These are phyloP conservation scores for Talaromyces thailandensis DNA, from an alignment of 495 filamentous ascomycete genomes.

Conservation along the genomic window DNA sequence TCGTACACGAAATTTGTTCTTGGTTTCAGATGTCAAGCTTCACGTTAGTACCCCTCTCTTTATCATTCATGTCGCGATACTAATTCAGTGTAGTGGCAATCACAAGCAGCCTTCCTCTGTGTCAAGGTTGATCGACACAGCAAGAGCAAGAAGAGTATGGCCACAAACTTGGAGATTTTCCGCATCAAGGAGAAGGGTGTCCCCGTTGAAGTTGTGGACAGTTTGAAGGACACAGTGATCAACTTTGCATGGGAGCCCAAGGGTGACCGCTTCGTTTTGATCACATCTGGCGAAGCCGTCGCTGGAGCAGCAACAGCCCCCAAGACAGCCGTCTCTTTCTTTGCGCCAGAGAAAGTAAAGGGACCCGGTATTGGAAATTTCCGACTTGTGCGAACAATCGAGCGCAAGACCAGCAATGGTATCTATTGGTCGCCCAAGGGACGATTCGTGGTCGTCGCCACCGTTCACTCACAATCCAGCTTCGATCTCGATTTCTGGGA, in stretches of 20 bases:
- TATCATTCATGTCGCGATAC: slow-evolving; percentile 33
- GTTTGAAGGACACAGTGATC: slow-evolving; percentile 93
- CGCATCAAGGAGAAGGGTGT: slow-evolving; percentile 92
- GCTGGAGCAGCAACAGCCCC: slow-evolving; percentile 75
- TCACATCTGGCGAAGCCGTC: slow-evolving; percentile 81
- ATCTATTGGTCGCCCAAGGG: slow-evolving; percentile 99
- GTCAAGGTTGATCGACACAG: slow-evolving; percentile 98
- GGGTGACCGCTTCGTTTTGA: slow-evolving; percentile 92
- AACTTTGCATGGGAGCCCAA: slow-evolving; percentile 99
- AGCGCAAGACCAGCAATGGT: slow-evolving; percentile 98
- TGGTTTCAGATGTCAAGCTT: slow-evolving; percentile 91
- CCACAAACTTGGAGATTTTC: slow-evolving; percentile 97
- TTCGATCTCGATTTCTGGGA: slow-evolving; percentile 98
- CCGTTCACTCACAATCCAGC: slow-evolving; percentile 81
- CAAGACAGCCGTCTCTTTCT: slow-evolving; percentile 92
- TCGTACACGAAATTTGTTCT: slow-evolving; percentile 92
- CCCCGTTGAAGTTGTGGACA: slow-evolving; percentile 94
- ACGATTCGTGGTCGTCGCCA: slow-evolving; percentile 86
- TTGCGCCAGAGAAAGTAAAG: slow-evolving; percentile 89
- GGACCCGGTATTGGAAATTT: slow-evolving; percentile 73
- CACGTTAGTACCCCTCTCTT: slow-evolving; percentile 16
- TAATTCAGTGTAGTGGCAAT: slow-evolving; percentile 58
- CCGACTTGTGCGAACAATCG: slow-evolving; percentile 83
- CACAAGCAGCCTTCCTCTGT: slow-evolving; percentile 83
- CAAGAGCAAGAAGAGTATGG: slow-evolving; percentile 96